Conservation (phyloP, 306 rosid species). For the Crotalaria pallida region DNA sequence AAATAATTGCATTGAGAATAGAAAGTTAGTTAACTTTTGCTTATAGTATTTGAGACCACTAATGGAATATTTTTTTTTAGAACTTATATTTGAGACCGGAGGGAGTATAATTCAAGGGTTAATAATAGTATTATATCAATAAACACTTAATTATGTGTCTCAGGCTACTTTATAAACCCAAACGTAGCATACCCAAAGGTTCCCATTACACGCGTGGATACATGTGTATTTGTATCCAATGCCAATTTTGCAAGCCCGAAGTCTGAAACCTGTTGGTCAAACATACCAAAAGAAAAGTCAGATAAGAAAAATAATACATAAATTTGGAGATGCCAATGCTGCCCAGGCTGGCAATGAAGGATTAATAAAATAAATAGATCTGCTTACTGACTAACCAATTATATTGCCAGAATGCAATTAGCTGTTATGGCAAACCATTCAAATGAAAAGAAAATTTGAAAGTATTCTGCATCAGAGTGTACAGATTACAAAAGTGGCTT, state of each 20-base stretch:
- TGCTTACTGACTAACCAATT: not conserved
- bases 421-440: not conserved
- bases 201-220: slow-evolving; percentile 98
- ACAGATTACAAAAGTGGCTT: slow-evolving; percentile 27
- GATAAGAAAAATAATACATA: not conserved
- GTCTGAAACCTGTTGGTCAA: slow-evolving; percentile 81
- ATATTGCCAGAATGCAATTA: slow-evolving; percentile 9
- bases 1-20: no score
- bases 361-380: not conserved
- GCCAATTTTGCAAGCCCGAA: slow-evolving; percentile 96
- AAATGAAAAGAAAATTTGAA: not conserved
- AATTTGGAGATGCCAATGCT: not conserved
- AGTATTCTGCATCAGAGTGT: not conserved
- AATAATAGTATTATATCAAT: not conserved
- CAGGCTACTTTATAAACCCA: not conserved
- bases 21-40: no score
- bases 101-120: not conserved
- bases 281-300: slow-evolving; percentile 3
- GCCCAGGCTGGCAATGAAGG: not conserved
- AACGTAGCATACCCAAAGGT: slow-evolving; percentile 77
- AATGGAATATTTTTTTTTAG: no score
- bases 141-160: slow-evolving; percentile 13
- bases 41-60: no score
- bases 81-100: no score
- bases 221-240: slow-evolving; percentile 82